Evolutionary conservation across 176 grass and related monocot species (phyloP).

Genomic region (Tuctoria greenei): DNA sequence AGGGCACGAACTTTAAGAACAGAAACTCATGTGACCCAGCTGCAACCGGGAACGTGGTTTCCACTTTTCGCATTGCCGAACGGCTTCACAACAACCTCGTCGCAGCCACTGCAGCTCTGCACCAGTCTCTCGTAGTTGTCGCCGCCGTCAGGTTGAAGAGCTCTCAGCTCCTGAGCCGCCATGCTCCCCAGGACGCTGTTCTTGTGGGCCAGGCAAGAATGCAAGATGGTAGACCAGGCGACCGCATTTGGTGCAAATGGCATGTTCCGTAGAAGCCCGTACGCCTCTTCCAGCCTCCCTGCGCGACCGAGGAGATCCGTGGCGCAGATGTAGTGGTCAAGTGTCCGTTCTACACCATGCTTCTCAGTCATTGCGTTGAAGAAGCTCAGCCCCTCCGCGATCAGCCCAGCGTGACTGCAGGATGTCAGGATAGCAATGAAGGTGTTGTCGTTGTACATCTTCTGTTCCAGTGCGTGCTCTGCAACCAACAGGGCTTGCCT

Average conservation of each 20-base stretch:
- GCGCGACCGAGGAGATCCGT: constrained; percentile 53
- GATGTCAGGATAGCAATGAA: constrained; percentile 52
- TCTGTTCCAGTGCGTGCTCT: constrained; percentile 33
- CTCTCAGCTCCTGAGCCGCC: constrained; percentile 33
- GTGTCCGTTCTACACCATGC: constrained; percentile 38
- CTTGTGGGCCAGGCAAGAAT: constrained; percentile 49
- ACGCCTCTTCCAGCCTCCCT: constrained; percentile 49
- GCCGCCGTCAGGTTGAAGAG: neutral
- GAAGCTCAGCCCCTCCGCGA: constrained; percentile 46
- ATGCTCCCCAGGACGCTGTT: constrained; percentile 28
- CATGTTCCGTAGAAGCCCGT: constrained; percentile 41
- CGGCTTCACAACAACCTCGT: neutral
- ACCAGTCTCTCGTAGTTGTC: constrained; percentile 38
- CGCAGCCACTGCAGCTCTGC: neutral
- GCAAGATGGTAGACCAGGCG: constrained; percentile 59
- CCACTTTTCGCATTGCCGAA: neutral
- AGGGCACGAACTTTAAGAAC: neutral
- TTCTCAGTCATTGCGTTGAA: constrained; percentile 46
- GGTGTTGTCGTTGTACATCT: constrained; percentile 46
- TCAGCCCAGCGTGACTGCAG: constrained; percentile 51
- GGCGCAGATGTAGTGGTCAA: constrained; percentile 45
- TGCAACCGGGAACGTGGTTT: constrained; percentile 26
- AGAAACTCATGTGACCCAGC: constrained; percentile 38
- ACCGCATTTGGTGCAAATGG: constrained; percentile 23
- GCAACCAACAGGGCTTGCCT: constrained; percentile 34